Percentiles rank a stretch among this genome's conserved stretches.
Evolutionary conservation across 2,329 filamentous ascomycete genomes (phyloP).

Genomic region (Pseudogymnoascus sp.): DNA sequence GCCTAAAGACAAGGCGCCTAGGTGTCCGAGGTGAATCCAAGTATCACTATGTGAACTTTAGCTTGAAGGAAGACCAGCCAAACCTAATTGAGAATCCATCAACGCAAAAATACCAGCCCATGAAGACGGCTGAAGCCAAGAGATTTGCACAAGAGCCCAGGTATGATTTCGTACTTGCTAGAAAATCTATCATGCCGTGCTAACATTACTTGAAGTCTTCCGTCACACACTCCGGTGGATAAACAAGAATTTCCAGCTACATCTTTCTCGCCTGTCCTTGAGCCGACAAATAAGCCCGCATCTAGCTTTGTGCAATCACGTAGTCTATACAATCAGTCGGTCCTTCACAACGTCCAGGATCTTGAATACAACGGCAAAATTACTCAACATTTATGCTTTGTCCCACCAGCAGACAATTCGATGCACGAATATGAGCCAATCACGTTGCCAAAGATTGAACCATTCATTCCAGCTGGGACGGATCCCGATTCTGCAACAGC

Average conservation of each 20-base stretch:
- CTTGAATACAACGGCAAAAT: constrained; percentile 53
- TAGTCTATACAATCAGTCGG: constrained; percentile 53
- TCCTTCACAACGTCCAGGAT: constrained; percentile 48
- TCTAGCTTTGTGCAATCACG: constrained; percentile 32
- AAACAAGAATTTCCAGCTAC: constrained; percentile 13
- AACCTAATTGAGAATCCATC: constrained; percentile 24
- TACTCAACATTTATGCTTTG: constrained; percentile 50
- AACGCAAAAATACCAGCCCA: constrained; percentile 38
- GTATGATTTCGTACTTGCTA: constrained; percentile 32
- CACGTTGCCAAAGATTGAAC: constrained; percentile 73
- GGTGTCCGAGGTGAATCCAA: constrained; percentile 96
- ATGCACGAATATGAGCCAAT: constrained; percentile 61
- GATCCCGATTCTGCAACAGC: constrained; percentile 82
- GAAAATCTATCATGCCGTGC: constrained; percentile 10
- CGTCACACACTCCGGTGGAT: background rate
- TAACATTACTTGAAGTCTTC: constrained; percentile 17
- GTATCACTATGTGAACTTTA: constrained; percentile 81
- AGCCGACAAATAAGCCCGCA: background rate
- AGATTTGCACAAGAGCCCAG: constrained; percentile 42
- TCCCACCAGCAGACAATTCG: constrained; percentile 44
- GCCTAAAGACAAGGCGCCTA: constrained; percentile 82
- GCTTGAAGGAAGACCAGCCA: constrained; percentile 44
- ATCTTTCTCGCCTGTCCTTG: constrained; percentile 17
- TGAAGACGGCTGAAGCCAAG: constrained; percentile 40
- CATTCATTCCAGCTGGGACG: constrained; percentile 70